Conservation (phyloP, 2,329 filamentous ascomycete species). For the Endocalyx cinctus region DNA sequence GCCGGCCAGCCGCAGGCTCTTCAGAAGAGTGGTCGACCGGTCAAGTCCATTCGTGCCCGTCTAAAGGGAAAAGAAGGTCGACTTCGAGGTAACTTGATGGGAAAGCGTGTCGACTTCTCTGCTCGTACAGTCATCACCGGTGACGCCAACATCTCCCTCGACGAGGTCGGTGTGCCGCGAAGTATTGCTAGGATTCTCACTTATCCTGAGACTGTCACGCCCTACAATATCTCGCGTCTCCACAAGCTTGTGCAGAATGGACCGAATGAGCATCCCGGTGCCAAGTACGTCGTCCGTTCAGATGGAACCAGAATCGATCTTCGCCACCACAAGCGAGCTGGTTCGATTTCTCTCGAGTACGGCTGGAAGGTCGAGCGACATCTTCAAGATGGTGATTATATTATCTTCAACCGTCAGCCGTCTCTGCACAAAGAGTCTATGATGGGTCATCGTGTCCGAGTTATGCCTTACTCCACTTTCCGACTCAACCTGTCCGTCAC, state of each 20-base stretch:
- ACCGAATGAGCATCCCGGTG: slow-evolving; percentile 90
- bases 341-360: slow-evolving; percentile 82
- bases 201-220: slow-evolving; percentile 95
- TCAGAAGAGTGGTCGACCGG: slow-evolving; percentile 93
- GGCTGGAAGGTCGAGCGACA: slow-evolving; percentile 99
- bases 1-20: slow-evolving; percentile 90
- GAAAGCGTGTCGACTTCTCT: slow-evolving; percentile 98
- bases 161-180: slow-evolving; percentile 93
- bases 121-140: slow-evolving; percentile 99
- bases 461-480: slow-evolving; percentile 99
- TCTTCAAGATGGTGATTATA: slow-evolving; percentile 91
- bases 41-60: slow-evolving; percentile 94
- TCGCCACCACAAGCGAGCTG: slow-evolving; percentile 83
- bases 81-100: slow-evolving; percentile 98
- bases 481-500: slow-evolving; percentile 96
- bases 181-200: slow-evolving; percentile 91
- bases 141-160: slow-evolving; percentile 91
- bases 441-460: slow-evolving; percentile 97
- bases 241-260: slow-evolving; percentile 88
- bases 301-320: slow-evolving; percentile 94
- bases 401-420: slow-evolving; percentile 99
- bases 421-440: slow-evolving; percentile 99
- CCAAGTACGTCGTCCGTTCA: slow-evolving; percentile 91
- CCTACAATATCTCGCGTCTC: slow-evolving; percentile 93
- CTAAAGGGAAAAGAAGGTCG: slow-evolving; percentile 99